These are phyloP conservation scores for Platanus orientalis DNA, from an alignment of 164 flowering plant genomes.

Conservation along the genomic window DNA sequence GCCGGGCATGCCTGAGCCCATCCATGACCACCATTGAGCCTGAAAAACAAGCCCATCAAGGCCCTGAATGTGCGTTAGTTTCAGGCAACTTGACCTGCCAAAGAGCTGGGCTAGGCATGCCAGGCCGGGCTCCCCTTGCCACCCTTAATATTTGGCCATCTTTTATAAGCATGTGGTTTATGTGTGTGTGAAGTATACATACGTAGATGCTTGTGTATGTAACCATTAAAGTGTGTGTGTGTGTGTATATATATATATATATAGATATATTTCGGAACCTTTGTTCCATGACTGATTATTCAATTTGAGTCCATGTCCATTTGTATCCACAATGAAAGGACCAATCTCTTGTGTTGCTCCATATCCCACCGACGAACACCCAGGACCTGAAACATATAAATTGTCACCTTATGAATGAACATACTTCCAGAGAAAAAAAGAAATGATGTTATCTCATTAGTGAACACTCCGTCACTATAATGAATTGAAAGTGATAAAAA, in stretches of 20 bases:
- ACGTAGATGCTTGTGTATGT: no score
- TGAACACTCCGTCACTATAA: no score
- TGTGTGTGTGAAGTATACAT: neutral
- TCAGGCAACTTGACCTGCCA: no score
- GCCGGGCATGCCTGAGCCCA: no score
- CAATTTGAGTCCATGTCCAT: slow-evolving; percentile 46
- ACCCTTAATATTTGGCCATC: neutral
- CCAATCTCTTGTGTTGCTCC: slow-evolving; percentile 99
- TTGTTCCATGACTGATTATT: slow-evolving; percentile 72
- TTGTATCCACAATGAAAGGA: slow-evolving; percentile 70
- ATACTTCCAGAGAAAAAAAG: neutral
- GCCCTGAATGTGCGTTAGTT: no score
- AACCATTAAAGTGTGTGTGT: neutral
- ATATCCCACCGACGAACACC: slow-evolving; percentile 98
- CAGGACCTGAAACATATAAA: slow-evolving; percentile 71
- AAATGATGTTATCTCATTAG: neutral
- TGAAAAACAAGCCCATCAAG: no score
- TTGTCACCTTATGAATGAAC: slow-evolving; percentile 30
- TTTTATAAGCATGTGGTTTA: neutral
- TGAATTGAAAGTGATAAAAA: no score
- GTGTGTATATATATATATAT: neutral
- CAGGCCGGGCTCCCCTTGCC: no score
- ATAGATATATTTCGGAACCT: slow-evolving; percentile 27
- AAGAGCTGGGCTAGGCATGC: no score
- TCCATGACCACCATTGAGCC: no score